These are phyloP conservation scores for Daldinia bambusicola DNA, from an alignment of 495 filamentous ascomycete species.

Conservation along the genomic window DNA sequence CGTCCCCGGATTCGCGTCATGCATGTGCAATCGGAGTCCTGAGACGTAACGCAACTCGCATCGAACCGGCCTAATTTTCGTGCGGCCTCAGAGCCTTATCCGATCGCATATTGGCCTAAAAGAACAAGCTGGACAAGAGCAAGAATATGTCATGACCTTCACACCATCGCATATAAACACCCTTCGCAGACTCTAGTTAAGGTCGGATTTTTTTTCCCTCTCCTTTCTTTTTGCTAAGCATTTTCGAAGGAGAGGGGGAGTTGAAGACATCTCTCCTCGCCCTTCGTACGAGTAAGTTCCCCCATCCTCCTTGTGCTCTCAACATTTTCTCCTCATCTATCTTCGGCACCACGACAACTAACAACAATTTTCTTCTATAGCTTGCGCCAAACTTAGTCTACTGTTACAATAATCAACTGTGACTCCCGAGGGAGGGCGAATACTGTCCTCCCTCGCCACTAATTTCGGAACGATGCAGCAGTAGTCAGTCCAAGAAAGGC, in stretches of 20 bases:
- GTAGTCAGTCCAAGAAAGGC: constrained; percentile 29
- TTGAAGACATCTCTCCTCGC: neutral
- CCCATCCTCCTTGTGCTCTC: too few species aligned
- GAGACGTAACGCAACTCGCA: neutral
- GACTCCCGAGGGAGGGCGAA: constrained; percentile 31
- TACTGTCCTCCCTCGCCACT: constrained; percentile 26
- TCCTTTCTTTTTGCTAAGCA: neutral
- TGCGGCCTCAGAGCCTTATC: constrained; percentile 24
- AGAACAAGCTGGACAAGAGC: neutral
- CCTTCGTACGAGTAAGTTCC: constrained; percentile 9
- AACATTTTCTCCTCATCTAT: neutral
- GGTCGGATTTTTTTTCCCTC: neutral
- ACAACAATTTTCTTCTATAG: neutral
- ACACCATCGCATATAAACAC: constrained; percentile 10
- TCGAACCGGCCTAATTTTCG: constrained; percentile 19
- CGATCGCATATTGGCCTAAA: constrained; percentile 1
- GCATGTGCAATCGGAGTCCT: neutral
- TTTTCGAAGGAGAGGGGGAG: neutral
- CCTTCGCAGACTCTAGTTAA: neutral
- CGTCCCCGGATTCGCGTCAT: neutral
- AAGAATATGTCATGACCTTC: neutral
- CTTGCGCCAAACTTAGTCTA: neutral
- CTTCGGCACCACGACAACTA: neutral
- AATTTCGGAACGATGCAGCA: constrained; percentile 30
- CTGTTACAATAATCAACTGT: constrained; percentile 1